Evolutionary conservation across 2,329 filamentous ascomycete species (phyloP).

Genomic region (Ceratocystis smalleyi): DNA sequence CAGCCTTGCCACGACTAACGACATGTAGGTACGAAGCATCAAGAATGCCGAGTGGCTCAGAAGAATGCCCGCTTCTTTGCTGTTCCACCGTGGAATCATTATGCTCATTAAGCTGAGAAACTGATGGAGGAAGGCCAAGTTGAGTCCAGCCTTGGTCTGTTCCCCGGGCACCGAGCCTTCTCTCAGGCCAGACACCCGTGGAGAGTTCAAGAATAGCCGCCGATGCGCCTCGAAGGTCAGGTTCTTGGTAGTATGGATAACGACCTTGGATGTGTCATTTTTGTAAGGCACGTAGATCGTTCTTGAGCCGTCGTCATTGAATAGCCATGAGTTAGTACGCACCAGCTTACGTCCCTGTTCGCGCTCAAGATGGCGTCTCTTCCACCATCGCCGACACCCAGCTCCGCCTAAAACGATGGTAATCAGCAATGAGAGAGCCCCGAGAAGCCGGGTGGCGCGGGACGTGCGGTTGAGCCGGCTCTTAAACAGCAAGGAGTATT

Average conservation of each 20-base stretch:
- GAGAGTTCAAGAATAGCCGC: slow-evolving; percentile 80
- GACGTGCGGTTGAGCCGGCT: slow-evolving; percentile 48
- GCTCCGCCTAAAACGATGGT: slow-evolving; percentile 67
- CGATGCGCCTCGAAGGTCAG: slow-evolving; percentile 95
- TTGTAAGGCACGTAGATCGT: slow-evolving; percentile 93
- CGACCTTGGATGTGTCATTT: slow-evolving; percentile 73
- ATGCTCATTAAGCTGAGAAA: slow-evolving; percentile 93
- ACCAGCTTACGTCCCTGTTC: slow-evolving; percentile 71
- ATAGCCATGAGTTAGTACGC: slow-evolving; percentile 79
- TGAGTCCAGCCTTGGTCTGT: slow-evolving; percentile 84
- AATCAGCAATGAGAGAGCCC: slow-evolving; percentile 57
- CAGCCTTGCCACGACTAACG: slow-evolving; percentile 76
- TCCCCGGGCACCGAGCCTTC: slow-evolving; percentile 67
- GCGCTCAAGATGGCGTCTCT: slow-evolving; percentile 54
- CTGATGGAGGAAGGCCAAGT: slow-evolving; percentile 90
- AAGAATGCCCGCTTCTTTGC: slow-evolving; percentile 84
- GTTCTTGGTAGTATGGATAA: slow-evolving; percentile 75
- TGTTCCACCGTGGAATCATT: slow-evolving; percentile 89
- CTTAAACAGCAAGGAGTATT: slow-evolving; percentile 39
- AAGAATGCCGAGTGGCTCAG: slow-evolving; percentile 81
- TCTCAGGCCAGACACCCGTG: slow-evolving; percentile 60
- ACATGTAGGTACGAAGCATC: slow-evolving; percentile 84
- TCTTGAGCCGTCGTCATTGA: slow-evolving; percentile 85
- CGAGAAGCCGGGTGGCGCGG: slow-evolving; percentile 55
- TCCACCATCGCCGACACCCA: slow-evolving; percentile 66